Evolutionary conservation across 495 filamentous ascomycete genomes (phyloP), one percentile per base, ranked within the genome.

Genomic region (Penicillium arizonense): DNA sequence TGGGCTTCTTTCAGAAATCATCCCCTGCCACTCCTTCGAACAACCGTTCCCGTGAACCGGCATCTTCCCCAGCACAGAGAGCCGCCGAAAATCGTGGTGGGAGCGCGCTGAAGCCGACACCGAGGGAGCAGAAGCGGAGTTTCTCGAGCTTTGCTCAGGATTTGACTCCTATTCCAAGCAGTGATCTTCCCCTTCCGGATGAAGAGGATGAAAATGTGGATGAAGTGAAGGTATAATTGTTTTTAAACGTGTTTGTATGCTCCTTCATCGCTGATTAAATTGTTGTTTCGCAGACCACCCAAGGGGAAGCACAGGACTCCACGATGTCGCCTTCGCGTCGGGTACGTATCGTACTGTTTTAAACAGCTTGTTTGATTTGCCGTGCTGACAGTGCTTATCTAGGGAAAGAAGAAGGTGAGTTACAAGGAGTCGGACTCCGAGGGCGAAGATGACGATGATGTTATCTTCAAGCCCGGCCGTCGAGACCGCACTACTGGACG

Each of bases 1-100:
- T 91, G 3, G 88, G 89, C 33, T 96, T 96, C 77, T 96, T 96
- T 59, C 78, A 86, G 50, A 93, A 87, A 60, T 81, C 81, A 10
- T 71, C 79, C 0, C 75, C 77, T 8, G 71, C 76, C 18, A 72
- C 77, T 10, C 69, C 69, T 0, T 64, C 73, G 0, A 64, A 53
- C 3, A 54, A 61, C 8, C 63, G 65, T n/a, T 57, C 57, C 21
- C 65, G 60, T 7, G 71, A 71, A 30, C 71, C 75, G 11, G 73
- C 65, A 0, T 74, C 70, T 5, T 72, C 74, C 1, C 74, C 74
- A 3, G 68, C 72, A 9, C 76, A 79, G 60, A 63, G 72, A 44
- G 72, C 65, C 1, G 65, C 71, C 7, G 66, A 70, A 28, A 44
- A 62, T 26, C 66, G 66, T 30, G 58, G 44, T 47, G 55, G 41